Conservation (phyloP, 2,329 filamentous ascomycete species). For the Calonectria pseudoturangicola region DNA sequence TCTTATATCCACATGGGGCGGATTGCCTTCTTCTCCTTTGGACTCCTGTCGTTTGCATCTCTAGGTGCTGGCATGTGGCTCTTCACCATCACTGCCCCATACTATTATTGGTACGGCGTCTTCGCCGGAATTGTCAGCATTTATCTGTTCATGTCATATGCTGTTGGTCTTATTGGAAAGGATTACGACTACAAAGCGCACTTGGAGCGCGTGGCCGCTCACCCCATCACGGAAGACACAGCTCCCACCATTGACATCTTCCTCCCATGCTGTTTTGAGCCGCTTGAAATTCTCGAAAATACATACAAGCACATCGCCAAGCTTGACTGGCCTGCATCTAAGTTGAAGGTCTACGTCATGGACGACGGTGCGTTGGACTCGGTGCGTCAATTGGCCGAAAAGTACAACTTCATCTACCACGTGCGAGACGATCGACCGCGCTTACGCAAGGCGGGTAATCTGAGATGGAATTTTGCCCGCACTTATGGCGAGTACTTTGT, state of each 20-base stretch:
- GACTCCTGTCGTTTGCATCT: neutral
- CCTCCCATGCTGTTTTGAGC: constrained; percentile 14
- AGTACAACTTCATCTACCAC: neutral
- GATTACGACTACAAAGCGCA: neutral
- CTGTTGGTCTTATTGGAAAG: neutral
- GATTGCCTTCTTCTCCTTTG: neutral
- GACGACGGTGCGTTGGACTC: constrained; percentile 1
- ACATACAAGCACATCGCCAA: constrained; percentile 15
- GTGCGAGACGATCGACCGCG: constrained; percentile 5
- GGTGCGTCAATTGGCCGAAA: neutral
- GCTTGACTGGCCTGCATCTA: neutral
- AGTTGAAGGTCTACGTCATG: constrained; percentile 16
- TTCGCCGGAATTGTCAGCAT: neutral
- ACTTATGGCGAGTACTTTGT: constrained; percentile 9
- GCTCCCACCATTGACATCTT: constrained; percentile 5
- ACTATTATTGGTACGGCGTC: constrained; percentile 3
- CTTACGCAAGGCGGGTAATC: constrained; percentile 11
- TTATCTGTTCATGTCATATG: constrained; percentile 10
- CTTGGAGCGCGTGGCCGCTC: neutral
- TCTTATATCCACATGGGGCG: neutral
- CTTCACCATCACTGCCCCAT: neutral
- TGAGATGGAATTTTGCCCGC: constrained; percentile 15
- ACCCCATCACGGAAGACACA: constrained; percentile 5
- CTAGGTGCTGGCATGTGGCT: constrained; percentile 21
- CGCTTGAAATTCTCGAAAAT: constrained; percentile 18